These are phyloP conservation scores for Dicorynia guianensis DNA, from an alignment of 306 rosid species.

Conservation along the genomic window DNA sequence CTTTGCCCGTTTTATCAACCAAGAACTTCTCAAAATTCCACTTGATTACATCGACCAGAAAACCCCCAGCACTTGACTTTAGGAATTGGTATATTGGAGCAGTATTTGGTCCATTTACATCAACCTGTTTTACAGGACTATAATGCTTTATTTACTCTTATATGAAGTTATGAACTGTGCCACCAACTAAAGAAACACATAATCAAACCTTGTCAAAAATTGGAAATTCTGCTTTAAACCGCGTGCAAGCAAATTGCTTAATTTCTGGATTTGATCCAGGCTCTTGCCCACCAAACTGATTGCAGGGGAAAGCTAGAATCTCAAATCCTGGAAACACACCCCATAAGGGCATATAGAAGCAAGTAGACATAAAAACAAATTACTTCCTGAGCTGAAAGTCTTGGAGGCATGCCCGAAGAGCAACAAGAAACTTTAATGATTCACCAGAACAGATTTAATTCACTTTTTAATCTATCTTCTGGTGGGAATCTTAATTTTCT, in stretches of 20 bases:
- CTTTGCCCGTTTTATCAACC: constrained; percentile 95
- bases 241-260: constrained; percentile 95
- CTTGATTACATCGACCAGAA: constrained; percentile 83
- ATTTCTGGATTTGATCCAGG: constrained; percentile 94
- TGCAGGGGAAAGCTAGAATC: constrained; percentile 96
- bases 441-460: constrained; percentile 25
- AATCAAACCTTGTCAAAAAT: constrained; percentile 88
- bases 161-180: constrained; percentile 35
- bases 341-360: constrained; percentile 21
- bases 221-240: constrained; percentile 93
- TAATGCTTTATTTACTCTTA: constrained; percentile 29
- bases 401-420: constrained; percentile 12
- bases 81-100: constrained; percentile 93
- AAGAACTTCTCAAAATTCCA: constrained; percentile 99
- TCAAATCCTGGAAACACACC: constrained; percentile 73
- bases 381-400: constrained; percentile 17
- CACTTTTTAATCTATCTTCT: background rate
- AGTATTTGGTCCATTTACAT: constrained; percentile 96
- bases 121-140: constrained; percentile 69
- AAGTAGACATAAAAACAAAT: constrained; percentile 34
- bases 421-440: constrained; percentile 1
- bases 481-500: constrained; percentile 19
- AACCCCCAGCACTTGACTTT: constrained; percentile 91
- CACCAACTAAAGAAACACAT: constrained; percentile 30
- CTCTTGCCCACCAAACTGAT: constrained; percentile 98